These are phyloP conservation scores for Coemansia sp. DNA, from an alignment of 371 early-diverging fungal species.

Conservation along the genomic window DNA sequence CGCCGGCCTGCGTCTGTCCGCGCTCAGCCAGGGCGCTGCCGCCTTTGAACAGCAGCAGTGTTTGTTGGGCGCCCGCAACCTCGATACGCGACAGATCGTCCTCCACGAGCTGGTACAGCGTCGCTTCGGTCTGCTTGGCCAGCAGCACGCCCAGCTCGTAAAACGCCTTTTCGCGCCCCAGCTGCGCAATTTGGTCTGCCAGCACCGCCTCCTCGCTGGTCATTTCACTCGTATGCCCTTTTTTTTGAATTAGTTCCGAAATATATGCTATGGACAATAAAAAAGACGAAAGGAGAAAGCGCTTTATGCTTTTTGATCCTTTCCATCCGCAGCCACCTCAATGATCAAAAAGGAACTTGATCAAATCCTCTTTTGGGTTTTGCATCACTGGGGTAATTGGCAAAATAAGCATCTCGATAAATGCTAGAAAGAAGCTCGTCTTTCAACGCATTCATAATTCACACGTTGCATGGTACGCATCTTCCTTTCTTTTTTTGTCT, in stretches of 20 bases:
- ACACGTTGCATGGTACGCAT: too few relatives aligned
- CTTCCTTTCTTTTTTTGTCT: too few relatives aligned
- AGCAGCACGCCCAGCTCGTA: conserved; percentile 20
- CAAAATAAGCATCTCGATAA: not conserved
- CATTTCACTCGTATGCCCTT: not conserved
- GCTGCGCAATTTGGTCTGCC: not conserved
- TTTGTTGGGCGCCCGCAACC: not conserved
- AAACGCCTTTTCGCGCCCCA: conserved; percentile 17
- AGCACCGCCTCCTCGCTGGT: not conserved
- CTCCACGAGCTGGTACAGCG: conserved; percentile 22
- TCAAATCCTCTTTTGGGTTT: not conserved
- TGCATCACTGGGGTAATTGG: not conserved
- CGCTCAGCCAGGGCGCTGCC: conserved; percentile 28
- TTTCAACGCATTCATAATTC: not conserved
- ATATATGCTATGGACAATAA: not conserved
- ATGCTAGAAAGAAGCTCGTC: not conserved
- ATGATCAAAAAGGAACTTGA: not conserved
- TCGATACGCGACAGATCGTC: conserved; percentile 1
- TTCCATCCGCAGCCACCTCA: conserved; percentile 1
- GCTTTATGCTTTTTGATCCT: not conserved
- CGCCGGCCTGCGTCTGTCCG: conserved; percentile 5
- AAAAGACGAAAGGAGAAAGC: not conserved
- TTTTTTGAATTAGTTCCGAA: not conserved
- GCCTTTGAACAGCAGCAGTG: conserved; percentile 17
- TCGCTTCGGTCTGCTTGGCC: conserved; percentile 1